phyloP scores from a whole-genome alignment of 2,329 filamentous ascomycete genomes.

The Trichophyton verrucosum region DNA sequence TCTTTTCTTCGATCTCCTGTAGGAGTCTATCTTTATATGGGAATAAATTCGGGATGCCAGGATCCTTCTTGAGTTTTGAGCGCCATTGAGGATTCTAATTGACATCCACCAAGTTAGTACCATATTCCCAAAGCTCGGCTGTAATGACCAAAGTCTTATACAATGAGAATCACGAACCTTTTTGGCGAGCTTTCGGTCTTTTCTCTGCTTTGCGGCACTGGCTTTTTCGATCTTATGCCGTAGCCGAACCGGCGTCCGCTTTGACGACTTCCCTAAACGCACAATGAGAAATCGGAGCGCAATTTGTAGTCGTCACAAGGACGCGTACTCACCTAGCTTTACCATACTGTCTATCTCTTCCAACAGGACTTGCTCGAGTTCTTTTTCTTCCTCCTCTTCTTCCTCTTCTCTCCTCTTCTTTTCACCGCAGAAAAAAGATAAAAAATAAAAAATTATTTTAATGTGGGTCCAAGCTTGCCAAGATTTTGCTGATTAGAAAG shows the following conservation, averaged over 20 bases:
- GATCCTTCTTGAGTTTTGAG: constrained; percentile 91
- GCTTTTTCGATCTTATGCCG: constrained; percentile 95
- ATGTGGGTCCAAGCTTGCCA: not conserved
- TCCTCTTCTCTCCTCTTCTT: not conserved
- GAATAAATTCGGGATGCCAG: constrained; percentile 92
- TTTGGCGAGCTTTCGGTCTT: constrained; percentile 77
- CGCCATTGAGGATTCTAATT: constrained; percentile 81
- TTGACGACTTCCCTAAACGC: constrained; percentile 73
- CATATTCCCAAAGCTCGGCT: not conserved
- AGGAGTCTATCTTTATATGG: constrained; percentile 95
- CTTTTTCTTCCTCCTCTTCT: not conserved
- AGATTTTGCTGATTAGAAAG: not conserved
- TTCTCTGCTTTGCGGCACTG: constrained; percentile 78
- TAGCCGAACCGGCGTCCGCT: constrained; percentile 77
- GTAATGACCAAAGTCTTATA: not conserved
- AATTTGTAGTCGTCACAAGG: not conserved
- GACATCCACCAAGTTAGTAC: not conserved
- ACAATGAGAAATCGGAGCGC: not conserved
- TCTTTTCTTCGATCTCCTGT: constrained; percentile 84
- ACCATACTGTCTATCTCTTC: constrained; percentile 25
- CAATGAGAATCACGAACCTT: constrained; percentile 42
- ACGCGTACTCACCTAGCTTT: constrained; percentile 25
- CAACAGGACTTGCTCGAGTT: not conserved
- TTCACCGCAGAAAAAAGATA: constrained; percentile 2
- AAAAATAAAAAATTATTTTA: not conserved